Conservation (phyloP, 208 protist genomes). For the Leishmania amazonensis region DNA sequence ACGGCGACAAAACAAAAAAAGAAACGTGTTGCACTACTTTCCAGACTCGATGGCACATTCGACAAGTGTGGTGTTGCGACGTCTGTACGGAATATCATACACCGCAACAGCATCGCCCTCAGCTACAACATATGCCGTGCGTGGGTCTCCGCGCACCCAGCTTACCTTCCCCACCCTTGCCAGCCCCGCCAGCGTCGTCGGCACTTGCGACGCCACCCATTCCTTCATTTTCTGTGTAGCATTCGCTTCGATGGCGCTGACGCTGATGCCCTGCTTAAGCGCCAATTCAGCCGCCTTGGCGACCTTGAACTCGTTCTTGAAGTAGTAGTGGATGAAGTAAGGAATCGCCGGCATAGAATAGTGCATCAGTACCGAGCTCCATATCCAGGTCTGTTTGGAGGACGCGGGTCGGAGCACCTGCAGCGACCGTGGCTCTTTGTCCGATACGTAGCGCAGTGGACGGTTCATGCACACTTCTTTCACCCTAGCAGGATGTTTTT, state of each 20-base stretch:
- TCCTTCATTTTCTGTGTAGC: neutral
- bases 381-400: neutral
- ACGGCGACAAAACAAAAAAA: too few species aligned
- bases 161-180: neutral
- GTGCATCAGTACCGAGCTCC: neutral
- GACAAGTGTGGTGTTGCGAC: neutral
- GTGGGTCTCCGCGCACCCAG: neutral
- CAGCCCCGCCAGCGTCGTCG: neutral
- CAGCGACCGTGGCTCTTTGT: neutral
- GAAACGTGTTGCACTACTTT: too few species aligned
- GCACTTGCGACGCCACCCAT: neutral
- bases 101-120: conserved; percentile 6
- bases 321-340: neutral
- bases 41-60: neutral
- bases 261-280: neutral
- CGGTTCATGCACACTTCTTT: neutral
- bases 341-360: neutral
- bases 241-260: neutral
- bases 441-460: neutral
- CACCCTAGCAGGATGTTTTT: neutral
- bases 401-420: neutral
- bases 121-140: neutral
- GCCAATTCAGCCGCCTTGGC: neutral
- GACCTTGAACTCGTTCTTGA: neutral
- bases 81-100: neutral